Base-by-base conservation (phyloP, 345 rosid genomes). In the Theobroma cacao region DNA sequence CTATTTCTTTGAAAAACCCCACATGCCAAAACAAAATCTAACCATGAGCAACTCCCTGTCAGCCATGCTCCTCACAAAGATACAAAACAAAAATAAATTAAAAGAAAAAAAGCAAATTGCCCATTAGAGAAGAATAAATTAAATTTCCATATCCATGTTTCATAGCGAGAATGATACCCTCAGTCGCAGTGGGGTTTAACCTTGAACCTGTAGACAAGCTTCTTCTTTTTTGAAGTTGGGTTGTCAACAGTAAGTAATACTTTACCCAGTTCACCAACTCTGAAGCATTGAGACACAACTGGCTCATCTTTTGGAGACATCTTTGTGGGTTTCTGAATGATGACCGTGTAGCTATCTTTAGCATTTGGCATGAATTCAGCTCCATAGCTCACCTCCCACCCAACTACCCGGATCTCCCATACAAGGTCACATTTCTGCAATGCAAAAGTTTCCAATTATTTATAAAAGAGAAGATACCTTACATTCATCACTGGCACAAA, bases 341-440 rank as follows among this genome's bases (percentile, higher is more conserved):
- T 88, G 20, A 95, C 82, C 8, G 95, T 87, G 41, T 90, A 94
- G 55, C 84, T 89, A 65, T 88, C 95, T 78, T 87, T 88, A 40
- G 85, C 82, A 67, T 90, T 85, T 0, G 99, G 99, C 80, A 87
- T 90, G 71, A 95, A 95, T 82, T 95, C 98, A 2, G 98, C 93
- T 47, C 91, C 88, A 71, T 86, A 92, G 79, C 86, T 91, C 81
- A 93, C 94, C 68, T 93, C 97, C 99, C 99, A 95, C 28, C 95
- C 98, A 33, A 92, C 92, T 10, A 93, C 99, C 31, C 98, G 88
- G 70, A 92, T 48, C 85, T 95, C 98, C 98, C 98, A 95, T 63
- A 88, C 88, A n/a, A 92, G 81, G 40, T 85, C 79, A 80, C 98
- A 95, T 89, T 84, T 90, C 97, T 95, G 86, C 82, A 83, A 52